Evolutionary conservation across 352 stramenopile species (phyloP).

Genomic region (Thalassiosira oceanica): DNA sequence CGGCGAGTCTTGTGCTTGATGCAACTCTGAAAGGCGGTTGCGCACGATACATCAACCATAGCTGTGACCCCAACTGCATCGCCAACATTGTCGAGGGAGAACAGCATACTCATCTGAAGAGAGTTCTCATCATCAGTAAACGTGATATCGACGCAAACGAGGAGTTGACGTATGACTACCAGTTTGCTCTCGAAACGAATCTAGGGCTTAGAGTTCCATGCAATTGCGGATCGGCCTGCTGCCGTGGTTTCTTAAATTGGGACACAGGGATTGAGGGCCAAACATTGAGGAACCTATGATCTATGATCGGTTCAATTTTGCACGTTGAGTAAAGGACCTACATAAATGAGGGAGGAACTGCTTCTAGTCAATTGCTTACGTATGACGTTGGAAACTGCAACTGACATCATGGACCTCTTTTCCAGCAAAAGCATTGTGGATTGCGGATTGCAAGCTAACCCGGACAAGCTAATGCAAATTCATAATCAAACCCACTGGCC

Average conservation of each 20-base stretch:
- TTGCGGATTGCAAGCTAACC: too few relatives aligned
- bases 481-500: too few relatives aligned
- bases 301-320: too few relatives aligned
- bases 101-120: constrained; percentile 53
- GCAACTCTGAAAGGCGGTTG: constrained; percentile 66
- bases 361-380: too few relatives aligned
- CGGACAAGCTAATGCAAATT: too few relatives aligned
- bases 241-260: constrained; percentile 80
- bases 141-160: constrained; percentile 61
- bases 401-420: too few relatives aligned
- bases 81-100: constrained; percentile 63
- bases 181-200: constrained; percentile 73
- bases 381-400: too few relatives aligned
- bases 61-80: too few relatives aligned
- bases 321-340: too few relatives aligned
- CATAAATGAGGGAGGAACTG: too few relatives aligned
- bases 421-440: too few relatives aligned
- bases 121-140: constrained; percentile 68
- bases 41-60: constrained; percentile 76
- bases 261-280: constrained; percentile 70
- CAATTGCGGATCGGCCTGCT: constrained; percentile 64
- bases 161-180: constrained; percentile 79
- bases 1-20: constrained; percentile 70
- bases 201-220: constrained; percentile 69
- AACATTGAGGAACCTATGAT: too few relatives aligned